These are phyloP conservation scores for Plenodomus tracheiphilus DNA, from an alignment of 2,329 filamentous ascomycete species.

Conservation along the genomic window DNA sequence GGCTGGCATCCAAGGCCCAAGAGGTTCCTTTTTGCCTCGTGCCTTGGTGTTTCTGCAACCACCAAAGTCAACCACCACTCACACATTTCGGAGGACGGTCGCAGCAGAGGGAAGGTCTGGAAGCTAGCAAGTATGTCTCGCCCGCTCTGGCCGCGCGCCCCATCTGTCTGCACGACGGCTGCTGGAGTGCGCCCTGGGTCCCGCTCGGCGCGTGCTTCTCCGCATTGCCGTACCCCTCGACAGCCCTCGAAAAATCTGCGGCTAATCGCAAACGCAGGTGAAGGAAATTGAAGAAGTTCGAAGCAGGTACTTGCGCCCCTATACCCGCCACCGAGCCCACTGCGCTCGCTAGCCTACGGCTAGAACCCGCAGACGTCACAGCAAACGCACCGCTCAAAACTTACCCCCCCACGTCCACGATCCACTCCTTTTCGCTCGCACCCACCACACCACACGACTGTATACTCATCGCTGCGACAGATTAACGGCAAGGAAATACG, in stretches of 20 bases:
- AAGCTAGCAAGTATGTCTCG: conserved; percentile 39
- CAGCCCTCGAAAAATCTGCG: conserved; percentile 32
- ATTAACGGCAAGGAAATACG: conserved; percentile 36
- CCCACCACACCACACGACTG: conserved; percentile 3
- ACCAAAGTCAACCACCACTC: conserved; percentile 20
- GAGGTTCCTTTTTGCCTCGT: conserved; percentile 29
- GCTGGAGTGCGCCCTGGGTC: conserved; percentile 8
- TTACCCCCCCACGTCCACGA: conserved; percentile 18
- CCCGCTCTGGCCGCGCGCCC: conserved; percentile 19
- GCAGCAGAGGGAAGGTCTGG: conserved; percentile 48
- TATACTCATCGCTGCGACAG: conserved; percentile 28
- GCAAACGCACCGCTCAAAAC: conserved; percentile 26
- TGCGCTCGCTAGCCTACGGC: conserved; percentile 4
- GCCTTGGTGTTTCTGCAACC: conserved; percentile 20
- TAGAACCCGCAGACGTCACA: conserved; percentile 13
- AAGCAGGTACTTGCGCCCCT: conserved; percentile 33
- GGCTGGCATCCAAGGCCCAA: conserved; percentile 8
- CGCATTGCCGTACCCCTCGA: conserved; percentile 31
- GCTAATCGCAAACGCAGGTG: conserved; percentile 37
- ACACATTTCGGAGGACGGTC: conserved; percentile 39
- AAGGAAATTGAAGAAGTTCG: conserved; percentile 35
- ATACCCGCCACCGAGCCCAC: neutral
- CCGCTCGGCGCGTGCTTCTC: conserved; percentile 25
- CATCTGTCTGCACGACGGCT: no score
- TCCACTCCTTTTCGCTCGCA: conserved; percentile 16